phyloP scores from a whole-genome alignment of 805 yeast genomes.

The Jamesozyma jinghongensis region DNA sequence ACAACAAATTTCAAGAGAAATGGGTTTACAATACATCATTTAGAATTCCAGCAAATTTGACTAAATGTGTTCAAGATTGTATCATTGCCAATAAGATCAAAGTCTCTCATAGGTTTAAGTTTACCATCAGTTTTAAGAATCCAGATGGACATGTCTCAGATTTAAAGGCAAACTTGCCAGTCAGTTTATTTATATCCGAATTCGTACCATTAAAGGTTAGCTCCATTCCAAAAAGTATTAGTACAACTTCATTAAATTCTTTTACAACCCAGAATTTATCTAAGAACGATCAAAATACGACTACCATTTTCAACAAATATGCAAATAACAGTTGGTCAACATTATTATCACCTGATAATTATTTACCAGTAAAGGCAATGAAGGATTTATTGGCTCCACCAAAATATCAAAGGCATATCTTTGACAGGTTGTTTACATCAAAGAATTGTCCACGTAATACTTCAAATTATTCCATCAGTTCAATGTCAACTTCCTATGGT shows the following conservation, averaged over 20 bases:
- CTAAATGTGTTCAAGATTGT: slow-evolving; percentile 81
- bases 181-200: slow-evolving; percentile 69
- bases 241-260: too few relatives aligned
- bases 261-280: too few relatives aligned
- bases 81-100: slow-evolving; percentile 59
- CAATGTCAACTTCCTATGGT: too few relatives aligned
- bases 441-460: too few relatives aligned
- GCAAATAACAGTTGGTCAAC: too few relatives aligned
- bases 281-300: background rate
- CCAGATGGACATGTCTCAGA: slow-evolving; percentile 93
- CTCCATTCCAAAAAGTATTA: too few relatives aligned
- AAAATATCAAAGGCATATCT: slow-evolving; percentile 66
- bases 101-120: slow-evolving; percentile 82
- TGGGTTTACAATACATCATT: slow-evolving; percentile 68
- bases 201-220: slow-evolving; percentile 52
- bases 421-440: slow-evolving; percentile 31
- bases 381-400: slow-evolving; percentile 67
- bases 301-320: too few relatives aligned
- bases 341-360: background rate
- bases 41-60: slow-evolving; percentile 61
- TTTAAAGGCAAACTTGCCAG: slow-evolving; percentile 81
- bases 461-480: too few relatives aligned
- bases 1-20: slow-evolving; percentile 37
- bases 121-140: slow-evolving; percentile 67
- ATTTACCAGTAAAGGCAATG: slow-evolving; percentile 6